Conservation (phyloP, 2,329 filamentous ascomycete species). For the Fusarium sp. region DNA sequence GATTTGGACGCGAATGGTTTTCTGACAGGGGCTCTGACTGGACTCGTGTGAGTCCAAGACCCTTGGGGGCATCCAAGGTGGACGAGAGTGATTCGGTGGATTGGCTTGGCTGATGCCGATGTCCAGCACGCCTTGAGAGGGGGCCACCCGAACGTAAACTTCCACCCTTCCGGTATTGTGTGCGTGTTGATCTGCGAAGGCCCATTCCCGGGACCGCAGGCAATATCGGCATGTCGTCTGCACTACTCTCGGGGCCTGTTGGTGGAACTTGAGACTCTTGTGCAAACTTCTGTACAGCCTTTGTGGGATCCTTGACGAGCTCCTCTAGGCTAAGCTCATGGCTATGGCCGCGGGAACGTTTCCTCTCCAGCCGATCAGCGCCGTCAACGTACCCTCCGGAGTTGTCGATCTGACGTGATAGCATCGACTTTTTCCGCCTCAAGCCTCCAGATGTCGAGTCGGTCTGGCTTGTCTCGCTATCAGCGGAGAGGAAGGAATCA, state of each 20-base stretch:
- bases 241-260: constrained; percentile 54
- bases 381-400: constrained; percentile 82
- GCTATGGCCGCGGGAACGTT: constrained; percentile 71
- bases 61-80: constrained; percentile 59
- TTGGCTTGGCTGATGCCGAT: constrained; percentile 72
- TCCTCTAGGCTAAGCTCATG: constrained; percentile 80
- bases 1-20: constrained; percentile 70
- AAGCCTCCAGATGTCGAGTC: constrained; percentile 72
- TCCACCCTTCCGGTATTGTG: constrained; percentile 87
- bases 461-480: constrained; percentile 62
- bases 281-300: constrained; percentile 75
- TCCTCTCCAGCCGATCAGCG: constrained; percentile 80
- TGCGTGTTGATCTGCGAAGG: constrained; percentile 89
- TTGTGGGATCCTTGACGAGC: constrained; percentile 82
- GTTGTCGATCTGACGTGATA: constrained; percentile 90
- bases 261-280: constrained; percentile 64
- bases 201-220: constrained; percentile 82
- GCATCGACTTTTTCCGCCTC: constrained; percentile 92
- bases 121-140: constrained; percentile 77
- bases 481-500: constrained; percentile 72
- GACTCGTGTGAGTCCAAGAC: constrained; percentile 68
- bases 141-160: constrained; percentile 80
- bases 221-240: constrained; percentile 87
- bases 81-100: constrained; percentile 45
- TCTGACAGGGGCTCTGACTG: constrained; percentile 73